A percentile compares a stretch with the other conserved stretches of the same genome.
Evolutionary conservation across 75 land plant genomes (phyloP).

Genomic region (Pseudotsuga menziesii): DNA sequence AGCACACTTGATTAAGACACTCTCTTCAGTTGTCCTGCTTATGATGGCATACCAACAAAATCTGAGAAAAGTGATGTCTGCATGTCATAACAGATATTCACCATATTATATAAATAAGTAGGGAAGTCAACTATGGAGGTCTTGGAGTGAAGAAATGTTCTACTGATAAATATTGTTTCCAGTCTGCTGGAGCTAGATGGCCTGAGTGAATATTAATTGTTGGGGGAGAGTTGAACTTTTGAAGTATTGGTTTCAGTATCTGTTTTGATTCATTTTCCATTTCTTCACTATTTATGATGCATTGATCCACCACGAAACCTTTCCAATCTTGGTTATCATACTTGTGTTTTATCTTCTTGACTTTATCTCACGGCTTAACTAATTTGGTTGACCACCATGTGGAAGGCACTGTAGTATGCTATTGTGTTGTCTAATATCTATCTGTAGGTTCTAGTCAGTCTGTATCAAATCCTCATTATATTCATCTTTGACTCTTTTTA

Average conservation of each 20-base stretch:
- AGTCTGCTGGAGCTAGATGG: neutral
- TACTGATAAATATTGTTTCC: neutral
- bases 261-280: neutral
- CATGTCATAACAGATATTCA: too few relatives aligned
- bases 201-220: neutral
- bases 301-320: neutral
- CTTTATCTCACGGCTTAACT: neutral
- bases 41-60: too few relatives aligned
- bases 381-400: neutral
- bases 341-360: neutral
- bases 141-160: neutral
- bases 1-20: too few relatives aligned
- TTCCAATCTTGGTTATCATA: neutral
- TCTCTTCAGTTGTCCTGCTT: too few relatives aligned
- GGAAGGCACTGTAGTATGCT: neutral
- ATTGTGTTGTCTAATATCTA: neutral
- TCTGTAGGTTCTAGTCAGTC: neutral
- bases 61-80: too few relatives aligned
- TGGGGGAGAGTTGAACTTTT: neutral
- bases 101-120: too few relatives aligned
- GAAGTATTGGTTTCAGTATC: neutral
- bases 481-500: neutral
- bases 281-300: neutral
- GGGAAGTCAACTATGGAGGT: neutral
- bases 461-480: neutral